Base-by-base conservation (phyloP, 2,329 filamentous ascomycete species). In the Arachnomyces sp. region DNA sequence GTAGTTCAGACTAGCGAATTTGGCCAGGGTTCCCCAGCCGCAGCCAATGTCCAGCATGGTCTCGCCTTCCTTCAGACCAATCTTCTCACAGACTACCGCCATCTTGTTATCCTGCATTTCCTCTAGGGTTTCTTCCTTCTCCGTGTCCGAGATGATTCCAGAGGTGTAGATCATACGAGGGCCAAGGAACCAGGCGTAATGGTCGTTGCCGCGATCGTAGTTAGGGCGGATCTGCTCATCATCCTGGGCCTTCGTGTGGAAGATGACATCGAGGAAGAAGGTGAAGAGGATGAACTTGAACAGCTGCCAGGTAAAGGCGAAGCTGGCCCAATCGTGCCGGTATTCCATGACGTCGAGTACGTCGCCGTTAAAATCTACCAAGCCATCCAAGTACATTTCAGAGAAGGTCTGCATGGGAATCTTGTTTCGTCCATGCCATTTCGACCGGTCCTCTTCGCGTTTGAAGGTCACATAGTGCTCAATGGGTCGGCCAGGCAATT, bases 111-210 rank as follows among this genome's bases (percentile, higher is more conserved):
- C 90, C 72, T 96, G 92, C 33, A 96, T 78, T 69, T 96, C 76
- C 69, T 98, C 92, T 16, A 98, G 82, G 28, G 80, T 78, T 71
- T 96, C 92, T 68, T 96, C 92, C 52, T 74, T 76, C 66, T 82
- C 80, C 63, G 85, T 78, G 65, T 96, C 88, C 46, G 84, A 84
- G 61, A 98, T 93, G 56, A 98, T 74, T 56, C 92, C 92, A 37
- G 86, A 93, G 38, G 92, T 98, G 73, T 96, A 96, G 68, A 96
- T 87, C 92, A 96, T 98, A 60, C 90, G 89, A 44, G 90, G 90
- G 46, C 92, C 92, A 48, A 96, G 78, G 77, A 96, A 96, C 88
- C 89, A 98, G 63, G 80, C 84, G 74, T 98, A 98, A 71, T 95
- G 95, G 68, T 96, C 92, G 63, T 98, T 88, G 60, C 92, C 92